Evolutionary conservation across 257 asterid genomes (phyloP).

Genomic region (Capsicum rhomboideum): DNA sequence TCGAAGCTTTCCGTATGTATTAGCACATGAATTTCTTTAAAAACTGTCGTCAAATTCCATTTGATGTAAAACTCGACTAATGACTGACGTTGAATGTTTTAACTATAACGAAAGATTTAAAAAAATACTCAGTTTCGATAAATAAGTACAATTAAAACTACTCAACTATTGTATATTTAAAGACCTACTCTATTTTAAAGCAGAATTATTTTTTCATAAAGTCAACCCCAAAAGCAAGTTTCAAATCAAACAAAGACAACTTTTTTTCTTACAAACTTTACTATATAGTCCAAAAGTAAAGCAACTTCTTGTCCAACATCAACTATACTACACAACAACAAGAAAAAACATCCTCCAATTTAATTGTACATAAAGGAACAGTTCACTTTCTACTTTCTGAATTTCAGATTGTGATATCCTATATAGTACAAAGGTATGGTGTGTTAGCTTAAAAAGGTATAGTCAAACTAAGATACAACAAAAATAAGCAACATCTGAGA

Average conservation of each 20-base stretch:
- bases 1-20: too few relatives aligned
- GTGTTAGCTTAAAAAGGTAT: neutral
- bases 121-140: too few relatives aligned
- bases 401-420: neutral
- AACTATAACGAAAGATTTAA: too few relatives aligned
- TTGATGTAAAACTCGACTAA: too few relatives aligned
- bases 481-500: neutral
- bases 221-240: neutral
- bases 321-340: neutral
- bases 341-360: neutral
- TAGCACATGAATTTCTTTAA: too few relatives aligned
- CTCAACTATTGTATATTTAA: too few relatives aligned
- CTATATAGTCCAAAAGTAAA: neutral
- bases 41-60: too few relatives aligned
- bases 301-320: neutral
- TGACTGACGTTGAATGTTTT: too few relatives aligned
- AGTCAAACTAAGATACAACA: neutral
- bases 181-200: neutral
- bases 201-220: neutral
- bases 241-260: neutral
- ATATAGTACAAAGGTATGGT: neutral
- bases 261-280: neutral
- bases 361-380: neutral
- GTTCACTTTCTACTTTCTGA: neutral
- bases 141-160: too few relatives aligned